Percentiles rank a stretch among this genome's conserved stretches.
These are phyloP conservation scores for Plenodomus tracheiphilus DNA, from an alignment of 2,329 filamentous ascomycete genomes.

Conservation along the genomic window DNA sequence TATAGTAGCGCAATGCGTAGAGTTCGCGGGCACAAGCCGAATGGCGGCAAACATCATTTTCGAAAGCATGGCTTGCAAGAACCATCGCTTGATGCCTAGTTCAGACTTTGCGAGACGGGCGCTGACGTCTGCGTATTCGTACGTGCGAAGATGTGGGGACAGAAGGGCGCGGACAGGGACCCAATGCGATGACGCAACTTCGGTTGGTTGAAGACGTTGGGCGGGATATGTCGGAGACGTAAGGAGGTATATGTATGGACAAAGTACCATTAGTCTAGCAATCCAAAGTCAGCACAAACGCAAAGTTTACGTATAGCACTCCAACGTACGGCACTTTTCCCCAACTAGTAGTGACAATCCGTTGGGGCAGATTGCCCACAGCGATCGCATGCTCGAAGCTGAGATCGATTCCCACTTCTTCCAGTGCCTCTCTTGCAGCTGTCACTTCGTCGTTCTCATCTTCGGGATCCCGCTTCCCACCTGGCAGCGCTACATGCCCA, in stretches of 20 bases:
- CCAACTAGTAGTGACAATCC: constrained; percentile 68
- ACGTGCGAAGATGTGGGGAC: constrained; percentile 62
- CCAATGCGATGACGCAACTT: constrained; percentile 72
- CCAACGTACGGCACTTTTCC: constrained; percentile 62
- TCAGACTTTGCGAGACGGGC: constrained; percentile 62
- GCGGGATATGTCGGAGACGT: constrained; percentile 60
- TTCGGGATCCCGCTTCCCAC: constrained; percentile 67
- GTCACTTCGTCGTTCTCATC: constrained; percentile 65
- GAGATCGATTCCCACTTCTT: constrained; percentile 69
- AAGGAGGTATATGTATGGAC: constrained; percentile 68
- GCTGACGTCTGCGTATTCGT: constrained; percentile 66
- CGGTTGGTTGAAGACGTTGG: constrained; percentile 66
- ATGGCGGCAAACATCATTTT: constrained; percentile 71
- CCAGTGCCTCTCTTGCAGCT: constrained; percentile 65
- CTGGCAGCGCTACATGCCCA: constrained; percentile 68
- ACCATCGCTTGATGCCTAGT: constrained; percentile 57
- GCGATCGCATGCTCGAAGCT: constrained; percentile 50
- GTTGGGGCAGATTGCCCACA: constrained; percentile 66
- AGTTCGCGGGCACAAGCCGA: constrained; percentile 63
- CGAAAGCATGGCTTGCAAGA: constrained; percentile 62
- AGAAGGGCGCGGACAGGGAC: constrained; percentile 65
- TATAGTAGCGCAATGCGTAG: constrained; percentile 59
- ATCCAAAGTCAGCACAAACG: constrained; percentile 2
- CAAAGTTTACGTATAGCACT: neutral
- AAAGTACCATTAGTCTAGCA: constrained; percentile 68